Evolutionary conservation across 2,329 filamentous ascomycete genomes (phyloP).

Genomic region (Fusarium goolgardi): DNA sequence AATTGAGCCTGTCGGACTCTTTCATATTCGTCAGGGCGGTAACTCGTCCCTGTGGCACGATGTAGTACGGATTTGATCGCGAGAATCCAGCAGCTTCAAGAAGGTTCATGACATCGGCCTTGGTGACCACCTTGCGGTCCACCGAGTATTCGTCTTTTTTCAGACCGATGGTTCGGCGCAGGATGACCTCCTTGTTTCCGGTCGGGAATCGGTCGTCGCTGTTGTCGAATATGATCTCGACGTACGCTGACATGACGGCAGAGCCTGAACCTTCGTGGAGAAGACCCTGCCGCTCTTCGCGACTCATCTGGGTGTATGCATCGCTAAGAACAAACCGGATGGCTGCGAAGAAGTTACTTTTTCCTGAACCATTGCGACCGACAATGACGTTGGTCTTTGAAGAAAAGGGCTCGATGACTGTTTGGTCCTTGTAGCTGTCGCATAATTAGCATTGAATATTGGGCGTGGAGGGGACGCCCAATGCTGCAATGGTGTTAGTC

Average conservation of each 20-base stretch:
- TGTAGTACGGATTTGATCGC: conserved; percentile 97
- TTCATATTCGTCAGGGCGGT: conserved; percentile 99
- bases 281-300: conserved; percentile 93
- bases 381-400: conserved; percentile 98
- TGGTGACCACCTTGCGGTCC: conserved; percentile 95
- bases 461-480: conserved; percentile 6
- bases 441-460: conserved; percentile 37
- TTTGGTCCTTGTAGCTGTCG: conserved; percentile 97
- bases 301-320: conserved; percentile 94
- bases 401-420: conserved; percentile 97
- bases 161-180: conserved; percentile 92
- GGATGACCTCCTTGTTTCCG: conserved; percentile 87
- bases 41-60: conserved; percentile 96
- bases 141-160: conserved; percentile 99
- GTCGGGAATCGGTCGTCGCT: conserved; percentile 95
- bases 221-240: conserved; percentile 99
- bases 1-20: conserved; percentile 86
- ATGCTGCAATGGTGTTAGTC: conserved; percentile 3
- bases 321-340: conserved; percentile 99
- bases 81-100: conserved; percentile 97
- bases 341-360: conserved; percentile 99
- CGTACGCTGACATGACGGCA: conserved; percentile 99
- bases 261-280: conserved; percentile 98
- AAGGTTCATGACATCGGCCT: conserved; percentile 92
- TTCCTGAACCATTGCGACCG: conserved; percentile 97